phyloP scores from a whole-genome alignment of 208 protist genomes.

The Strigomonas galati region DNA sequence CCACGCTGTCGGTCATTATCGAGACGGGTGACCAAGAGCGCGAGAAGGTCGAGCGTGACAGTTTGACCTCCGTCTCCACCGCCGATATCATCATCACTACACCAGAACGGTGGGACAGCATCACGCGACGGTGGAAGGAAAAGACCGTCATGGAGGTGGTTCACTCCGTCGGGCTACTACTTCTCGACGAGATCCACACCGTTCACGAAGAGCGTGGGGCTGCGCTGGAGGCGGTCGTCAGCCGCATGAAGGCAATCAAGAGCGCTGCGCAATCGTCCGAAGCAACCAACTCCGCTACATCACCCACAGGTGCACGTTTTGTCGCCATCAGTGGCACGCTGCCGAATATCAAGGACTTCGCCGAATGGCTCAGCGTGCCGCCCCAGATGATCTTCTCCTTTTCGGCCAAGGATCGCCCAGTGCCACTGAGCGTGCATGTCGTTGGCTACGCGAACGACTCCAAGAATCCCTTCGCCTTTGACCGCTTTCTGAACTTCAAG shows the following conservation, averaged over 20 bases:
- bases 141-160: constrained; percentile 66
- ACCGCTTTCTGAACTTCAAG: constrained; percentile 88
- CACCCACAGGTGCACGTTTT: constrained; percentile 46
- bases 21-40: constrained; percentile 96
- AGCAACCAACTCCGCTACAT: constrained; percentile 3
- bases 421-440: constrained; percentile 72
- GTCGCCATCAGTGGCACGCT: constrained; percentile 92
- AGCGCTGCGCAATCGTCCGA: constrained; percentile 11
- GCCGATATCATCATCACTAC: constrained; percentile 91
- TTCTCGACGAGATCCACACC: constrained; percentile 93
- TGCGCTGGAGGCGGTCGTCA: constrained; percentile 90
- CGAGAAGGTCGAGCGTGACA: constrained; percentile 18
- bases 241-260: constrained; percentile 85
- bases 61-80: constrained; percentile 30
- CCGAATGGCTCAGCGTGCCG: constrained; percentile 77
- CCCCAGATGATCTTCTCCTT: constrained; percentile 57
- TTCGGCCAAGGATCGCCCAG: constrained; percentile 63
- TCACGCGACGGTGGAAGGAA: constrained; percentile 90
- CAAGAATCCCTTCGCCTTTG: constrained; percentile 87
- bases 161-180: constrained; percentile 68
- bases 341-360: constrained; percentile 89
- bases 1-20: constrained; percentile 68
- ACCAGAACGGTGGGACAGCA: constrained; percentile 93
- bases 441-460: constrained; percentile 67
- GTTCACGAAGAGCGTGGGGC: constrained; percentile 90